Evolutionary conservation across 345 rosid genomes (phyloP), one percentile per base, ranked within the genome.

Genomic region (Aethionema arabicum): DNA sequence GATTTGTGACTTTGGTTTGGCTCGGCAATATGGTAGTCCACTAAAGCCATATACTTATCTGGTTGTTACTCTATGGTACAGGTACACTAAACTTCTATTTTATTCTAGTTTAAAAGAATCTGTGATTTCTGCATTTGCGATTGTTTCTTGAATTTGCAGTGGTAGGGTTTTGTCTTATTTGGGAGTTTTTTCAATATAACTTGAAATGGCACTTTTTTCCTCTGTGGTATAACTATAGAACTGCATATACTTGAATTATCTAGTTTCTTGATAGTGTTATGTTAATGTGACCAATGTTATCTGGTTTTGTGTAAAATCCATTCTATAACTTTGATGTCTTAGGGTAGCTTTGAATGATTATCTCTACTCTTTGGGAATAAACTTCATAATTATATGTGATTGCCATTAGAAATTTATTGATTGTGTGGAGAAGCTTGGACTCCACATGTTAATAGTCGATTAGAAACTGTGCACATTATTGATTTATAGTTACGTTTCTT

Each of bases 1-100:
- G 79, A 90, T 93, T 46, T 93, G 99, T 46, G 99, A 93, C 72
- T 93, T 93, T 72, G 99, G 99, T 56, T 76, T 93, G 88, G 92
- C 99, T 69, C 91, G 99, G 64, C 99, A 93, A 58, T 93, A 93
- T 76, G 99, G 99, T 38, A 90, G 87, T 68, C 99, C 96, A 32
- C 72, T 93, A 74, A 93, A 93, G 69, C 97, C 96, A 1, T 93
- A 93, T 77, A 93, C 99, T 75, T 97, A 87, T 68, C 79, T 93
- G 84, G 99, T 93, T 74, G 99, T 93, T 64, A 90, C 99, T 16
- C 96, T 93, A 69, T 93, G 99, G 99, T 93, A 93, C 90, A 93
- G 99, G 99, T 93, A 61, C 72, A 83, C 55, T 43, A 12, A 38
- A n/a, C 42, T 61, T 29, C 39, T 30, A 38, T 56, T 32, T 39